Evolutionary conservation across 495 filamentous ascomycete genomes (phyloP).

Genomic region (Neurospora africana): DNA sequence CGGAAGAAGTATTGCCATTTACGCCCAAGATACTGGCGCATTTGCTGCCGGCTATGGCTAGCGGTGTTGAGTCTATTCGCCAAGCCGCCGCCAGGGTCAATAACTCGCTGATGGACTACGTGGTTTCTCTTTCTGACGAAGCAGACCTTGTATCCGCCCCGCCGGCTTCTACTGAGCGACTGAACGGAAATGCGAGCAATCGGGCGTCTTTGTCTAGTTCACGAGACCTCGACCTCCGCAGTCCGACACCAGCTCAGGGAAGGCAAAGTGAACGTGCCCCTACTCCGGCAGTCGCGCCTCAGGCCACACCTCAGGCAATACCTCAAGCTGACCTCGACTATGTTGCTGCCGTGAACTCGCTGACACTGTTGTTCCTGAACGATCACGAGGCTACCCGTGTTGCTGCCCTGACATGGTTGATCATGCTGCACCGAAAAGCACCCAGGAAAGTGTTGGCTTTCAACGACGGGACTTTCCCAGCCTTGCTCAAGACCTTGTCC

Average conservation of each 20-base stretch:
- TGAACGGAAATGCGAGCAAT: constrained; percentile 44
- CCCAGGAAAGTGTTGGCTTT: constrained; percentile 90
- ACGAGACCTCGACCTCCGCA: constrained; percentile 42
- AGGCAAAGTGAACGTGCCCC: constrained; percentile 20
- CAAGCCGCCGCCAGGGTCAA: constrained; percentile 85
- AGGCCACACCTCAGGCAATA: constrained; percentile 6
- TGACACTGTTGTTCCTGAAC: constrained; percentile 90
- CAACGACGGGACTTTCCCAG: constrained; percentile 94
- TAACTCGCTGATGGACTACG: constrained; percentile 78
- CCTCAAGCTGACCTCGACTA: constrained; percentile 78
- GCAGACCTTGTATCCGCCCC: constrained; percentile 32
- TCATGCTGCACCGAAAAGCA: constrained; percentile 93
- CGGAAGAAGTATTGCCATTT: constrained; percentile 93
- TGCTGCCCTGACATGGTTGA: constrained; percentile 87
- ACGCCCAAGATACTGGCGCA: constrained; percentile 85
- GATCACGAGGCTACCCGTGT: constrained; percentile 94
- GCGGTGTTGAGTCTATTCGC: constrained; percentile 76
- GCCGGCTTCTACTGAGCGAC: constrained; percentile 38
- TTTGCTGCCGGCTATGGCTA: constrained; percentile 89
- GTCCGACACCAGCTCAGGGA: constrained; percentile 42
- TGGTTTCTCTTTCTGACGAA: constrained; percentile 82
- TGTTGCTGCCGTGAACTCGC: constrained; percentile 87
- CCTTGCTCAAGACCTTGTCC: constrained; percentile 89
- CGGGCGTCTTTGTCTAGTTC: constrained; percentile 42
- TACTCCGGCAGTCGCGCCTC: constrained; percentile 32